phyloP scores from a whole-genome alignment of 2,329 filamentous ascomycete species.

The Arthrobotrys iridis region DNA sequence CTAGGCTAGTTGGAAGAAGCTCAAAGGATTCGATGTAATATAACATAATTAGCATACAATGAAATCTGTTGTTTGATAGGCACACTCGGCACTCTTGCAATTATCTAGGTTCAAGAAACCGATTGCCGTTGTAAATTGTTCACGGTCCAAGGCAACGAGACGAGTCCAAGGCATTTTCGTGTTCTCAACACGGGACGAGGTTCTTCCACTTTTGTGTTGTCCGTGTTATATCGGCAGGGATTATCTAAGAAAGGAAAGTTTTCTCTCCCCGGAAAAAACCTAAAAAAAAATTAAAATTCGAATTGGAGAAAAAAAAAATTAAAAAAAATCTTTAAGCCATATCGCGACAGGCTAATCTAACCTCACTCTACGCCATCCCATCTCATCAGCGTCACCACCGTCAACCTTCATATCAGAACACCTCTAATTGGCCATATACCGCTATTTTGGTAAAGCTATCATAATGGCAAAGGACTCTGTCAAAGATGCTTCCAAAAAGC shows the following conservation, averaged over 20 bases:
- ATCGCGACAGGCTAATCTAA: constrained; percentile 41
- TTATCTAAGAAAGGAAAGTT: constrained; percentile 34
- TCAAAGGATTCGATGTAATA: not conserved
- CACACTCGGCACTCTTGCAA: not conserved
- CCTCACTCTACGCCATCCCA: constrained; percentile 25
- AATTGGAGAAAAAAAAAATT: constrained; percentile 38
- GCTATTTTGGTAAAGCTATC: not conserved
- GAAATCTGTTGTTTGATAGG: not conserved
- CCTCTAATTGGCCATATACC: constrained; percentile 25
- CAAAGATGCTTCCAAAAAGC: constrained; percentile 56
- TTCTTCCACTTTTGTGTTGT: constrained; percentile 30
- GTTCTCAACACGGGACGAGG: too few species aligned
- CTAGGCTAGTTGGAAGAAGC: not conserved
- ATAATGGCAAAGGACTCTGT: constrained; percentile 56
- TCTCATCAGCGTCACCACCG: constrained; percentile 39
- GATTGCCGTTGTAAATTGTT: too few species aligned
- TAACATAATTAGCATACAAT: not conserved
- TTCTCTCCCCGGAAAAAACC: not conserved
- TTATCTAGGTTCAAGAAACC: not conserved
- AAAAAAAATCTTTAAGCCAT: constrained; percentile 17
- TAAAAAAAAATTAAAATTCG: constrained; percentile 33
- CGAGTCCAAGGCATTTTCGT: not conserved
- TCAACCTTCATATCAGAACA: constrained; percentile 12
- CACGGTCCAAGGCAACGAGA: too few species aligned
- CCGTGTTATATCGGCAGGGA: constrained; percentile 6